These are phyloP conservation scores for Neoboletus subvelutipes DNA, from an alignment of 768 basidiomycete genomes.

Conservation along the genomic window DNA sequence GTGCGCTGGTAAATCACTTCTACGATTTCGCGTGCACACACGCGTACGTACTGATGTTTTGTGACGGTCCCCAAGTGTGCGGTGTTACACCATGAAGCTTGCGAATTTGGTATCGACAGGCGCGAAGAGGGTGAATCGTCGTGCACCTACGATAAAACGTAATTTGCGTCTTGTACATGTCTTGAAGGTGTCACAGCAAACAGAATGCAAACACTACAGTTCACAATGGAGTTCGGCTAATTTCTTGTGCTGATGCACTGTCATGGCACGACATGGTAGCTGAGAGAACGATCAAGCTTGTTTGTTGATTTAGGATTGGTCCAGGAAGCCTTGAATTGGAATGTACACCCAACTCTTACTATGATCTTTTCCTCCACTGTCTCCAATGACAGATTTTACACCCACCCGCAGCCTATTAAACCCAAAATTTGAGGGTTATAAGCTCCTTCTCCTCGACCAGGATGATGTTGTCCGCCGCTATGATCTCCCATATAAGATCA, in stretches of 20 bases:
- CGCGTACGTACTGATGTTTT: too few relatives aligned
- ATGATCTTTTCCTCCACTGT: constrained; percentile 1
- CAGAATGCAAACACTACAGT: not conserved
- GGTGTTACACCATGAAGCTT: too few relatives aligned
- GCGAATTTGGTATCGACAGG: too few relatives aligned
- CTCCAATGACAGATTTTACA: constrained; percentile 40
- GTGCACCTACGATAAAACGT: too few relatives aligned
- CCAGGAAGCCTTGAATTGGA: not conserved
- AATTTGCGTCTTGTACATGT: not conserved
- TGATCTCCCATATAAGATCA: constrained; percentile 45
- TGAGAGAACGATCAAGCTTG: not conserved
- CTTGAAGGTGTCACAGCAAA: not conserved
- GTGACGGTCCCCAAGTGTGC: too few relatives aligned
- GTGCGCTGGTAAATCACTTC: not conserved
- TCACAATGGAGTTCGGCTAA: not conserved
- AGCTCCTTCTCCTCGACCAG: constrained; percentile 59
- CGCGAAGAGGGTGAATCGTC: too few relatives aligned
- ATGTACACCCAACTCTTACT: not conserved
- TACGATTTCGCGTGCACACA: not conserved
- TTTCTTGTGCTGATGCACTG: not conserved
- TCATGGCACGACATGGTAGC: not conserved
- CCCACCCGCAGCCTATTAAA: constrained; percentile 60
- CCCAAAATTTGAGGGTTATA: constrained; percentile 85
- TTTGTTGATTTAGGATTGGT: not conserved
- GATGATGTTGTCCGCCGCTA: constrained; percentile 55